Percentiles rank a stretch among this genome's conserved stretches.
Evolutionary conservation across 352 stramenopile species (phyloP).

Genomic region (Phytophthora pluvialis): DNA sequence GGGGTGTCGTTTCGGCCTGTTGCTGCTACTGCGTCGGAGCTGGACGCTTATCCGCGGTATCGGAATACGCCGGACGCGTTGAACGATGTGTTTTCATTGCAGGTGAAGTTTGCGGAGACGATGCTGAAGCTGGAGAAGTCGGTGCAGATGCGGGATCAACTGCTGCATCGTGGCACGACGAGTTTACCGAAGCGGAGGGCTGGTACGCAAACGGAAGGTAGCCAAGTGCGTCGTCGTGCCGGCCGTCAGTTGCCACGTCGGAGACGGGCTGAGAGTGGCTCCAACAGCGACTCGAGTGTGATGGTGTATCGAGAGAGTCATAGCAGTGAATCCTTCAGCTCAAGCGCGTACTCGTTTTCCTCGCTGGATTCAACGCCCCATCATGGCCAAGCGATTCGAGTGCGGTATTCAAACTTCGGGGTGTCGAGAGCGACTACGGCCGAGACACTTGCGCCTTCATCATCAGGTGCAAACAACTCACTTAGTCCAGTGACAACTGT

Average conservation of each 20-base stretch:
- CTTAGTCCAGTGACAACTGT: conserved; percentile 2
- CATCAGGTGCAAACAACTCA: conserved; percentile 19
- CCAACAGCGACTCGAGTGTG: conserved; percentile 30
- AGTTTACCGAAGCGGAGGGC: conserved; percentile 9
- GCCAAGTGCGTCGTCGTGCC: conserved; percentile 1
- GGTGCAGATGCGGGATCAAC: conserved; percentile 60
- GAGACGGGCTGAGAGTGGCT: conserved; percentile 20
- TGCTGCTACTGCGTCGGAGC: not conserved
- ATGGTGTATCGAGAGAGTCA: conserved; percentile 27
- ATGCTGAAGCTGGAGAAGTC: conserved; percentile 77
- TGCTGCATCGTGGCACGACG: conserved; percentile 40
- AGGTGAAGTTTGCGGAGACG: conserved; percentile 76
- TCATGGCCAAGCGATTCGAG: conserved; percentile 10
- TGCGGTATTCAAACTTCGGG: conserved; percentile 22
- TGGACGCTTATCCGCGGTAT: conserved; percentile 23
- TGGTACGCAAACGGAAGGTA: not conserved
- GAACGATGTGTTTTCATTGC: conserved; percentile 68
- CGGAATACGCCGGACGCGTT: conserved; percentile 44
- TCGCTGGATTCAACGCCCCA: conserved; percentile 31
- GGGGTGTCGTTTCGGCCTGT: conserved; percentile 7
- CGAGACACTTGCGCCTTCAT: conserved; percentile 37
- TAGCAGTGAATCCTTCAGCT: conserved; percentile 43
- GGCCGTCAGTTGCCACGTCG: conserved; percentile 2
- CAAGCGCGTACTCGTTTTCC: conserved; percentile 38
- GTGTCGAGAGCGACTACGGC: conserved; percentile 39